Percentiles rank a stretch among this genome's conserved stretches.
Evolutionary conservation across 2,329 filamentous ascomycete species (phyloP).

Genomic region (Neobulgaria alba): DNA sequence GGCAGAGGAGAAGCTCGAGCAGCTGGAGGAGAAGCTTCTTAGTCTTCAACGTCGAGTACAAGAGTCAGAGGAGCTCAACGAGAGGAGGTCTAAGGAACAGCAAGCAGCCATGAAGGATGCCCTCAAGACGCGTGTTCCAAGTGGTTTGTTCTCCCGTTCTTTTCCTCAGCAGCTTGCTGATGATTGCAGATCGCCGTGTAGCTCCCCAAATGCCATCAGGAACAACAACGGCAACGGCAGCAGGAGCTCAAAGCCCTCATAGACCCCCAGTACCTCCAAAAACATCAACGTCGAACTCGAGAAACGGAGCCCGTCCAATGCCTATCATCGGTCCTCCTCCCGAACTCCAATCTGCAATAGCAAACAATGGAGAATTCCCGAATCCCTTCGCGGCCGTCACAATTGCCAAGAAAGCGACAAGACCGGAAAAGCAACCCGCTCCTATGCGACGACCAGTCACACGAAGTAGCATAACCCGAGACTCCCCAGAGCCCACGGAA

Average conservation of each 20-base stretch:
- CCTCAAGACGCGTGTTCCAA: too few relatives aligned
- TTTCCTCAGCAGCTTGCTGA: too few relatives aligned
- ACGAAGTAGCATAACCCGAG: not conserved
- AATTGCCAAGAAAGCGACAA: not conserved
- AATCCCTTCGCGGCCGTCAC: too few relatives aligned
- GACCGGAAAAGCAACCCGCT: not conserved
- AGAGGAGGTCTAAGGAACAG: not conserved
- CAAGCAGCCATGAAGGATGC: not conserved
- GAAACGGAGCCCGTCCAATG: not conserved
- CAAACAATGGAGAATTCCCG: too few relatives aligned
- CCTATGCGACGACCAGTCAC: not conserved
- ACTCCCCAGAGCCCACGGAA: not conserved
- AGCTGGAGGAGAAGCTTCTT: slow-evolving; percentile 7
- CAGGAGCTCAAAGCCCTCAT: not conserved
- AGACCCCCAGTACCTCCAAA: not conserved
- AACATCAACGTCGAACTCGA: not conserved
- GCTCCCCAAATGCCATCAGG: too few relatives aligned
- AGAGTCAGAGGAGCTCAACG: not conserved
- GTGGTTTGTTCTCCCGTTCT: too few relatives aligned
- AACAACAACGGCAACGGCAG: too few relatives aligned
- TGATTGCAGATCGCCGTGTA: too few relatives aligned
- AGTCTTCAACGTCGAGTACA: slow-evolving; percentile 6
- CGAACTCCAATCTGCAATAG: not conserved
- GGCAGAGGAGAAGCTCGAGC: slow-evolving; percentile 2
- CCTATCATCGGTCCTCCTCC: not conserved